Evolutionary conservation across 176 grass and related monocot genomes (phyloP).

Genomic region (Triticum monococcum): DNA sequence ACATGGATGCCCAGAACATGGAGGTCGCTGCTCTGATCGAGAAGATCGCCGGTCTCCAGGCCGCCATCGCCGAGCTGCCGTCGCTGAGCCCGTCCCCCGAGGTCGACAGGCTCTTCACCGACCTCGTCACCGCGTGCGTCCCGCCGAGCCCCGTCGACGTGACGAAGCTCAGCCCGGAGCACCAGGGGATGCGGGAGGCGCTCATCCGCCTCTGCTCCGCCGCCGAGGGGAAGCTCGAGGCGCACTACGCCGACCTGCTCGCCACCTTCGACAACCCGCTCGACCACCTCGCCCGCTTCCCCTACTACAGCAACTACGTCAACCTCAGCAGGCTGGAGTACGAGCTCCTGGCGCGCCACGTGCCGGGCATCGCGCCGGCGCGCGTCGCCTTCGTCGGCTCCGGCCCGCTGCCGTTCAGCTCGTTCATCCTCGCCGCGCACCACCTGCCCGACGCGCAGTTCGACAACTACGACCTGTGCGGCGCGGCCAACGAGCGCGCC

Average conservation of each 20-base stretch:
- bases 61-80: slow-evolving; percentile 46
- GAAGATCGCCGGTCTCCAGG: slow-evolving; percentile 52
- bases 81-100: slow-evolving; percentile 52
- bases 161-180: slow-evolving; percentile 35
- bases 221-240: slow-evolving; percentile 70
- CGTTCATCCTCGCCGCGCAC: slow-evolving; percentile 45
- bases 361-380: slow-evolving; percentile 9
- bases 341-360: slow-evolving; percentile 48
- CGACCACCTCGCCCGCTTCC: slow-evolving; percentile 63
- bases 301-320: slow-evolving; percentile 82
- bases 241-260: slow-evolving; percentile 71
- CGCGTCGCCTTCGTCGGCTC: slow-evolving; percentile 65
- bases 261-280: slow-evolving; percentile 68
- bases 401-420: slow-evolving; percentile 60
- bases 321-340: slow-evolving; percentile 75
- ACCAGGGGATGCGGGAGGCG: slow-evolving; percentile 50
- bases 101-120: slow-evolving; percentile 67
- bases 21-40: slow-evolving; percentile 50
- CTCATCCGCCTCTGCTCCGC: slow-evolving; percentile 65
- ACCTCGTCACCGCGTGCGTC: slow-evolving; percentile 69
- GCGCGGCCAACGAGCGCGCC: slow-evolving; percentile 52
- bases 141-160: slow-evolving; percentile 64
- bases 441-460: slow-evolving; percentile 40
- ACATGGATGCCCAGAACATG: slow-evolving; percentile 38
- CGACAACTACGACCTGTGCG: slow-evolving; percentile 54